Percentiles rank a stretch among this genome's conserved stretches.
phyloP scores from a whole-genome alignment of 257 asterid genomes.

The Coffea eugenioides region DNA sequence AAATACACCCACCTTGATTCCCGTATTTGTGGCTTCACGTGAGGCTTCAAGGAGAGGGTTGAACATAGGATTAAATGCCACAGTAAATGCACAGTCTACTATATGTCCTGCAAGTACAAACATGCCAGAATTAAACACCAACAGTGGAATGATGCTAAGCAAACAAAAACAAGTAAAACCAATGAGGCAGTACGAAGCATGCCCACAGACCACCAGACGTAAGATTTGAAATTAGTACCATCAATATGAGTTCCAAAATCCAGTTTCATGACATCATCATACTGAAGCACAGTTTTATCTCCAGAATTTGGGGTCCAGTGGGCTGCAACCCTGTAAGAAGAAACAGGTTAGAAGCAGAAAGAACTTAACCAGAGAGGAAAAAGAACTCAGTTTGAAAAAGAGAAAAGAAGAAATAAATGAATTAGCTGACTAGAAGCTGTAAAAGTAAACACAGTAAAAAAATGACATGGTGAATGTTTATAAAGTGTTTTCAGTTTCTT shows the following conservation, averaged over 20 bases:
- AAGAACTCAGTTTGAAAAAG: background rate
- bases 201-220: background rate
- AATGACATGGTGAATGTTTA: too few relatives aligned
- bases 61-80: slow-evolving; percentile 97
- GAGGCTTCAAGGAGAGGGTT: slow-evolving; percentile 94
- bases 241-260: slow-evolving; percentile 99
- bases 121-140: slow-evolving; percentile 1
- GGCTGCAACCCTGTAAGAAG: slow-evolving; percentile 85
- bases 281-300: slow-evolving; percentile 92
- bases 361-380: background rate
- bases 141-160: background rate
- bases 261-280: slow-evolving; percentile 96
- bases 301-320: slow-evolving; percentile 99
- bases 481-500: background rate
- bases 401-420: background rate
- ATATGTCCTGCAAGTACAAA: slow-evolving; percentile 65
- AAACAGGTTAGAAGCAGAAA: background rate
- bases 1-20: slow-evolving; percentile 72
- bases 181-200: background rate
- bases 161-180: background rate
- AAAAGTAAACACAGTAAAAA: background rate
- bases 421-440: background rate
- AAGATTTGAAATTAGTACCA: slow-evolving; percentile 43
- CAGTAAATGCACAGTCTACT: slow-evolving; percentile 93
- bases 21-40: slow-evolving; percentile 94